Evolutionary conservation across 768 basidiomycete species (phyloP), one percentile per base, ranked within the genome.

Genomic region (Boletus rubroflammeus): DNA sequence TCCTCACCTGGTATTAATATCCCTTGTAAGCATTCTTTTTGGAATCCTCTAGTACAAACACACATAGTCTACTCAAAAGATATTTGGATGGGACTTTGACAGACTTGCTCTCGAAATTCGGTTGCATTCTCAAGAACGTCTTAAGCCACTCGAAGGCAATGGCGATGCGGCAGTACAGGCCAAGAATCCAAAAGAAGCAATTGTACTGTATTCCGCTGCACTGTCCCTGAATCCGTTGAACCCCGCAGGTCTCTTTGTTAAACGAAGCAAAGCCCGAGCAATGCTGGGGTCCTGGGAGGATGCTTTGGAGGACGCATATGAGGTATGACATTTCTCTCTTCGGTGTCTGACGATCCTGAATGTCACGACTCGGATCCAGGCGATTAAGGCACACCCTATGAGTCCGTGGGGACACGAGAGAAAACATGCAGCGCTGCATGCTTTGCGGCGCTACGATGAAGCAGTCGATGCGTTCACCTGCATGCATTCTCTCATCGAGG

Each of bases 81-180:
- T 59, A 3, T 59, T 58, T 28, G 61, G 52, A 0, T 62, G 61
- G 61, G n/a, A 50, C n/a, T 54, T 62, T 43, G 56, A 62, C 1
- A n/a, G 35, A 14, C 56, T 54, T 11, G 10, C 23, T 3, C 2
- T n/a, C 8, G 40, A 35, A 2, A 41, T 55, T 23, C 38, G 44
- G 9, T 3, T 31, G 6, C 43, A 19, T 2, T 36, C 58, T 39
- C 29, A 13, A 38, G 21, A 29, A 6, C 46, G 50, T 21, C 5
- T 41, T 5, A 25, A 8, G 21, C 8, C 14, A 0, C 14, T 53
- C 3, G 50, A 53, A 48, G 13, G 4, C 5, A 5, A 11, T 1
- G 60, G 47, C 5, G 51, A 61, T 47, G 25, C 6, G 3, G 60
- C 51, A 7, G 0, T 49, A 8, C 10, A n/a, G 15, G 34, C 48